Evolutionary conservation across 257 asterid genomes (phyloP), one percentile per base, ranked within the genome.

Genomic region (Gardenia jasminoides): DNA sequence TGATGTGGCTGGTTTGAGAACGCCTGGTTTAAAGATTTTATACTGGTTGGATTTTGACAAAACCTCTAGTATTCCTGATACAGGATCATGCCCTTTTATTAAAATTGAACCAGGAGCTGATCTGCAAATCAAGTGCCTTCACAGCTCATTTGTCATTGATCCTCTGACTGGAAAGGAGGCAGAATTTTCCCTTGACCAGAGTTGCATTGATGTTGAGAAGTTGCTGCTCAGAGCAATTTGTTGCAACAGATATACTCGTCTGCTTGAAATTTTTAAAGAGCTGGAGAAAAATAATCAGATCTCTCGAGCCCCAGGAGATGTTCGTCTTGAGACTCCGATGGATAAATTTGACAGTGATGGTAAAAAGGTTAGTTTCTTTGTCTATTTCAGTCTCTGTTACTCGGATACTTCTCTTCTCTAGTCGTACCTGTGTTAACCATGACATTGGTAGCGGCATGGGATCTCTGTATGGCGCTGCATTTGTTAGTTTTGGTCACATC

Each of bases 11-110:
- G 87, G 90, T 75, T 88, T 94, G 80, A 88, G 91, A 67, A 94
- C 98, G 80, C 99, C 99, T 87, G 99, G 99, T 78, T 83, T 96
- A 82, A 96, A 94, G 88, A 71, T 96, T 80, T 80, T 94, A 74
- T 96, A 96, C 87, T 96, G 99, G 99, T 83, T 96, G 74, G 98
- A 94, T 87, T 89, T 86, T 78, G 99, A 96, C 76, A 96, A 88
- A 86, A 85, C 80, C 84, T 80, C 90, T 16, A 90, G 92, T 79
- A 50, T 91, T 46, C 83, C 93, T 75, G 97, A 91, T 74, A 67
- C 85, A n/a, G 93, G 92, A 68, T 80, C 88, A 67, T 86, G 92
- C 80, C 94, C 98, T 3, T 96, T 88, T 80, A 82, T 92, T 69
- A 96, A 92, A 88, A 89, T 96, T 88, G 98, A 96, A 88, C 99